Base-by-base conservation (phyloP, 352 stramenopile genomes). In the Phytophthora ohioensis region DNA sequence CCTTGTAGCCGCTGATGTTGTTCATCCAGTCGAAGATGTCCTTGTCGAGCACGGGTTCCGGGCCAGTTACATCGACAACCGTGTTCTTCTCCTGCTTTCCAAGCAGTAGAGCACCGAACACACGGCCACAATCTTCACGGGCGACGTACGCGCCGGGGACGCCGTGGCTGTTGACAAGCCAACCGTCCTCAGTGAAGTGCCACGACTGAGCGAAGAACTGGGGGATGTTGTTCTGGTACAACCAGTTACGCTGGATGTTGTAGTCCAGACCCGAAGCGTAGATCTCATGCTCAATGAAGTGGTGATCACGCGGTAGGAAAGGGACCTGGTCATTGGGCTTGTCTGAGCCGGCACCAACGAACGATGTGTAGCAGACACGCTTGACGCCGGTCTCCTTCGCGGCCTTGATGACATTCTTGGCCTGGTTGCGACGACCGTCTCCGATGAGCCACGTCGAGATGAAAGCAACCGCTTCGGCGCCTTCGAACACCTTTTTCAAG, bases 241-340 rank as follows among this genome's bases (percentile, higher is more conserved):
- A 30, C 30, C 41, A 81, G 51, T 81, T 76, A 39, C 74, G 74
- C n/a, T 81, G 74, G 56, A 81, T 80, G 51, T 73, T 80, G 64
- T 71, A 80, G 27, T 69, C 54, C 6, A 80, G 60, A 4, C 73
- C 73, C 3, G 58, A 80, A 5, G 47, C 39, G 13, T 69, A 45
- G 31, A 48, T 62, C 42, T 59, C 41, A 6, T 76, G 51, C 54
- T 80, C 67, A 0, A 63, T 47, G 13, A 71, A 73, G 17, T 76
- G 67, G 57, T 80, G 68, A 52, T 80, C 72, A 5, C 46, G 68
- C 2, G 68, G 72, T 21, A 80, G 52, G 62, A 80, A 80, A 21
- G 72, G 72, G 13, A 80, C 59, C 53, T 80, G 65, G 10, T 78
- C 46, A 27, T 74, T 59, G 9, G 57, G 66, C 27, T 65, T 59